Evolutionary conservation across 805 yeast genomes (phyloP).

Genomic region (Candida germanica): DNA sequence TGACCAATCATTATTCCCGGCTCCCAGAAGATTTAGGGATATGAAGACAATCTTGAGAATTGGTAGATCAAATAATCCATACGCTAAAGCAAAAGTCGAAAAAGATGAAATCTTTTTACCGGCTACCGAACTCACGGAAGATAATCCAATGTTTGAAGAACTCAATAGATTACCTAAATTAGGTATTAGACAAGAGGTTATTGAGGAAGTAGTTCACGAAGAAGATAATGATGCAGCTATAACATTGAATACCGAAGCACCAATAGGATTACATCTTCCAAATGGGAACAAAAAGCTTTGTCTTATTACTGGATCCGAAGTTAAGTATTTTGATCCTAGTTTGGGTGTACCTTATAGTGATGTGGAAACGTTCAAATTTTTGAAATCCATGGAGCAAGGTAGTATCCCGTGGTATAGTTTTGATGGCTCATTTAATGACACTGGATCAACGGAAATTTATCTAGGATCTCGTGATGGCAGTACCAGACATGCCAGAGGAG

Average conservation of each 20-base stretch:
- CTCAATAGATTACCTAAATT: conserved; percentile 54
- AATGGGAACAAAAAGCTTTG: conserved; percentile 67
- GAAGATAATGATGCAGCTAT: conserved; percentile 35
- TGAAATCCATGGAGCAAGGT: conserved; percentile 49
- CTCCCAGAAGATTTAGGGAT: conserved; percentile 51
- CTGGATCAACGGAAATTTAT: conserved; percentile 44
- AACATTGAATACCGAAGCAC: conserved; percentile 62
- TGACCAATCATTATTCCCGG: conserved; percentile 49
- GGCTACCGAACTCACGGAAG: conserved; percentile 32
- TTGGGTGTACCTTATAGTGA: conserved; percentile 84
- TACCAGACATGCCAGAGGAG: conserved; percentile 76
- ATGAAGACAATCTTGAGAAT: conserved; percentile 50
- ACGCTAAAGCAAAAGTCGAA: conserved; percentile 30
- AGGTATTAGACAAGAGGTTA: conserved; percentile 50
- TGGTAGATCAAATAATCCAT: conserved; percentile 36
- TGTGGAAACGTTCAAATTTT: conserved; percentile 72
- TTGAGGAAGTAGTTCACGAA: conserved; percentile 42
- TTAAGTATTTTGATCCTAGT: conserved; percentile 82
- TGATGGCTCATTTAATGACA: conserved; percentile 51
- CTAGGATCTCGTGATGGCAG: conserved; percentile 48
- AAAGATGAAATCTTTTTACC: conserved; percentile 33
- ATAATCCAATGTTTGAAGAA: conserved; percentile 39
- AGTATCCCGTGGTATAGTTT: conserved; percentile 50
- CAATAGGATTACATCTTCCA: conserved; percentile 68
- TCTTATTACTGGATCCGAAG: conserved; percentile 73